A percentile compares a stretch with the other conserved stretches of the same genome.
Conservation (phyloP, 352 stramenopile species). For the Thraustochytrium sp. region DNA sequence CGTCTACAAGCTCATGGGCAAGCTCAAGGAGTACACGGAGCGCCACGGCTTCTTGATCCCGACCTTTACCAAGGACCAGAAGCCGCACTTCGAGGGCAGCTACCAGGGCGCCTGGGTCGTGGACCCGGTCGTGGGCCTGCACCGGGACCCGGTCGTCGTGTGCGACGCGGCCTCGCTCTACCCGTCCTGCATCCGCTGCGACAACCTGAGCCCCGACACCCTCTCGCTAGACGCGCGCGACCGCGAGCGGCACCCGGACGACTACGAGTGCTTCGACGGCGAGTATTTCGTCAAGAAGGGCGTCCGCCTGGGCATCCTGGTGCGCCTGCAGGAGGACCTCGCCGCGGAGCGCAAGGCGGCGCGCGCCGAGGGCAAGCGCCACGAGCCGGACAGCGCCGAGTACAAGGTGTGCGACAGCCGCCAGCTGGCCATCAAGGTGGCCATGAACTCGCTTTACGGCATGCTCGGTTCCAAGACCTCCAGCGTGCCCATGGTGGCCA, state of each 20-base stretch:
- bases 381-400: background rate
- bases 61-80: background rate
- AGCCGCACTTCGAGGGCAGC: background rate
- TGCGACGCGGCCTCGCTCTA: background rate
- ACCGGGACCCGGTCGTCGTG: background rate
- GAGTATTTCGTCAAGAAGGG: background rate
- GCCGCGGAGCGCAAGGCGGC: background rate
- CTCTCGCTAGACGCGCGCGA: background rate
- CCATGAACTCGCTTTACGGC: conserved; percentile 13
- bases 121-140: background rate
- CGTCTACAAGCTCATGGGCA: background rate
- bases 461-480: background rate
- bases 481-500: background rate
- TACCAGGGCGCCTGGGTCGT: conserved; percentile 11
- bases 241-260: background rate
- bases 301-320: background rate
- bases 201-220: background rate
- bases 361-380: background rate
- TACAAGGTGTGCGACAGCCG: background rate
- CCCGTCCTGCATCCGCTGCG: background rate
- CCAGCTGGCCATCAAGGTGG: conserved; percentile 2
- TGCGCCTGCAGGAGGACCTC: background rate
- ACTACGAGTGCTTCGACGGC: background rate
- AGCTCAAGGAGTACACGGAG: background rate
- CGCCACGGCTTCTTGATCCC: background rate